phyloP scores from a whole-genome alignment of 2,329 filamentous ascomycete genomes.

The Fusarium domesticum region DNA sequence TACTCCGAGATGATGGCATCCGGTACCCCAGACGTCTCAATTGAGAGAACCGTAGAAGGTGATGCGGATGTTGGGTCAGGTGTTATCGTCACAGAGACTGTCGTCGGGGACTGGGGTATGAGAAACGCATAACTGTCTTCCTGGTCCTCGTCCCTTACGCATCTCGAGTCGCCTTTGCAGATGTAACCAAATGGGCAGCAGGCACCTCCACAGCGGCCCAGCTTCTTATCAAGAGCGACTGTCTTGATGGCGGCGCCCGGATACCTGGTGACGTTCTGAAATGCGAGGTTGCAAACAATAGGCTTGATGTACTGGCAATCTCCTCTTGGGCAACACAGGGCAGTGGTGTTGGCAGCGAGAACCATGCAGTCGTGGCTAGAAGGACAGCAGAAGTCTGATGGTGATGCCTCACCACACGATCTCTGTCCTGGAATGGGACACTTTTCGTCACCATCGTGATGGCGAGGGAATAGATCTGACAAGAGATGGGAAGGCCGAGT shows the following conservation, averaged over 20 bases:
- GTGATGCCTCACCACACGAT: conserved; percentile 20
- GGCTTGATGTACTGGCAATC: conserved; percentile 21
- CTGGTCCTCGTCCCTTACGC: conserved; percentile 23
- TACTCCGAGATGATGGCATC: conserved; percentile 2
- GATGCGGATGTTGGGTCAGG: not conserved
- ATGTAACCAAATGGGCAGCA: conserved; percentile 29
- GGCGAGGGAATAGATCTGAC: conserved; percentile 8
- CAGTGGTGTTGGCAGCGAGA: conserved; percentile 28
- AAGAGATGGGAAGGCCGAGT: conserved; percentile 1
- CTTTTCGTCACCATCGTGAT: conserved; percentile 16
- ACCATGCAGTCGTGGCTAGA: conserved; percentile 19
- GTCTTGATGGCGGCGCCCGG: conserved; percentile 23
- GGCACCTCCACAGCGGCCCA: conserved; percentile 19
- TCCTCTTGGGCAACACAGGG: conserved; percentile 25
- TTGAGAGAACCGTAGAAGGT: conserved; percentile 11
- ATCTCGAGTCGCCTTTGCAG: conserved; percentile 17
- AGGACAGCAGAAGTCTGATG: conserved; percentile 24
- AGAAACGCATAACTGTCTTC: conserved; percentile 21
- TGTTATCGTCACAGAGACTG: conserved; percentile 4
- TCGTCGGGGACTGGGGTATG: conserved; percentile 12
- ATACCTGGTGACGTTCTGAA: conserved; percentile 16
- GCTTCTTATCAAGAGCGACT: conserved; percentile 14
- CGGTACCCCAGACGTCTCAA: conserved; percentile 22
- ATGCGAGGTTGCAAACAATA: conserved; percentile 21
- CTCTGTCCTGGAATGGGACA: conserved; percentile 18